These are phyloP conservation scores for Chloromonas sp. DNA, from an alignment of 163 green algal genomes.

Conservation along the genomic window DNA sequence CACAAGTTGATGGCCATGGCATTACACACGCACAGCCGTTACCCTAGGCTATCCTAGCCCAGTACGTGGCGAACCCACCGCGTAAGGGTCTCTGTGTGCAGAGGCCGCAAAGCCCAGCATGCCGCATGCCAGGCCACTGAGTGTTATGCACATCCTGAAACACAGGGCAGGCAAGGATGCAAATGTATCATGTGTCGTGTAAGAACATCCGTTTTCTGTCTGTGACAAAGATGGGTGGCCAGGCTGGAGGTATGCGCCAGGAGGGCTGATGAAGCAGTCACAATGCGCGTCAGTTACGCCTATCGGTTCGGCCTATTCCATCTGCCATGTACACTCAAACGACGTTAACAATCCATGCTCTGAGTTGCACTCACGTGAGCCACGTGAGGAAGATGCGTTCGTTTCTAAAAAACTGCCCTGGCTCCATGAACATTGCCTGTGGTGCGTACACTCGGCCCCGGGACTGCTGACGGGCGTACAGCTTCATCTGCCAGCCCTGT, in stretches of 20 bases:
- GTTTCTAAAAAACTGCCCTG: constrained; percentile 26
- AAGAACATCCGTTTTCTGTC: too few relatives aligned
- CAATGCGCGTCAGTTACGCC: too few relatives aligned
- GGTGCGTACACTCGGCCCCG: constrained; percentile 21
- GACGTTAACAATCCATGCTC: too few relatives aligned
- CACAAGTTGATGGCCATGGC: too few relatives aligned
- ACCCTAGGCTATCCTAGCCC: background rate
- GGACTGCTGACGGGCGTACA: constrained; percentile 17
- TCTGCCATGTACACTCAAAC: too few relatives aligned
- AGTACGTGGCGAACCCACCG: background rate
- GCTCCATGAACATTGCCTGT: constrained; percentile 23
- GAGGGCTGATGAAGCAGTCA: too few relatives aligned
- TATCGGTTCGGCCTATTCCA: too few relatives aligned
- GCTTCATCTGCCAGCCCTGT: constrained; percentile 27
- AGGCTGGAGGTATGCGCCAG: too few relatives aligned
- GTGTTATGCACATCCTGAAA: constrained; percentile 6
- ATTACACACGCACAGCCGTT: too few relatives aligned
- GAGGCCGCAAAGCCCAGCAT: constrained; percentile 35
- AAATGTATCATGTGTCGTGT: too few relatives aligned
- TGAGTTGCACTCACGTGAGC: constrained; percentile 13
- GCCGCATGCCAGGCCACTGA: constrained; percentile 19
- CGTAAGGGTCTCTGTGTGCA: constrained; percentile 11
- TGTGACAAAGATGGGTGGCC: too few relatives aligned
- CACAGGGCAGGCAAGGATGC: background rate
- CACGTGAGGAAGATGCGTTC: constrained; percentile 35